Base-by-base conservation (phyloP, 176 grass and related monocot species). In the Ensete glaucum region DNA sequence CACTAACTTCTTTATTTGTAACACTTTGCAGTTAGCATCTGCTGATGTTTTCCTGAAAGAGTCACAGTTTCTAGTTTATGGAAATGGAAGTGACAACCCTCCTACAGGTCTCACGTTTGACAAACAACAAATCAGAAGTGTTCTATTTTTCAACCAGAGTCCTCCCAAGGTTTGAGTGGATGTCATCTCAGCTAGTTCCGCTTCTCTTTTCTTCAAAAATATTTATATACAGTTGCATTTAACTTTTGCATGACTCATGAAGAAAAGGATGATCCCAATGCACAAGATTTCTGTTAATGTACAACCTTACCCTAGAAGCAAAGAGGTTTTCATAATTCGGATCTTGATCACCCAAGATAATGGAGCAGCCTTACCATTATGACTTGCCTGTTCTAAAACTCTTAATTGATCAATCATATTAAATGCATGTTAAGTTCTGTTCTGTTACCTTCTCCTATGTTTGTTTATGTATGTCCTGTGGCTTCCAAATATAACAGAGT, bases 11-110 rank as follows among this genome's bases (percentile, higher is more conserved):
- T 82, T 82, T 65, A 66, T 73, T 52, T 43, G 3, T 20, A 62
- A 60, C 73, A 25, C 85, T 86, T 82, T 53, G 55, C 85, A 99
- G 95, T 84, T 99, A 59, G 88, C 88, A 27, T 94, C 86, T 48
- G 95, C 95, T 59, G 95, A 99, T 84, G 75, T 99, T 67, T 91
- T 99, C 81, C 73, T 99, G 76, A 88, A 99, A 94, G 91, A 99
- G 82, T 99, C 90, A 1, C 90, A 94, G 14, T 85, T 89, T 50
- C 70, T 99, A 60, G 29, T 89, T 1, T 91, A 89, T 57, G 84
- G 91, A 64, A 99, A 94, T 83, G 95, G 95, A 62, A 99, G 87
- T 88, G 91, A 94, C 25, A 99, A 99, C 60, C 81, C 95, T 60
- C 88, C 96, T 68, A 99, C 96, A 58, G 84, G 88, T 57, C 86